Evolutionary conservation across 202 grass and related monocot genomes (phyloP).

Genomic region (Schoenoplectus tabernaemontani): DNA sequence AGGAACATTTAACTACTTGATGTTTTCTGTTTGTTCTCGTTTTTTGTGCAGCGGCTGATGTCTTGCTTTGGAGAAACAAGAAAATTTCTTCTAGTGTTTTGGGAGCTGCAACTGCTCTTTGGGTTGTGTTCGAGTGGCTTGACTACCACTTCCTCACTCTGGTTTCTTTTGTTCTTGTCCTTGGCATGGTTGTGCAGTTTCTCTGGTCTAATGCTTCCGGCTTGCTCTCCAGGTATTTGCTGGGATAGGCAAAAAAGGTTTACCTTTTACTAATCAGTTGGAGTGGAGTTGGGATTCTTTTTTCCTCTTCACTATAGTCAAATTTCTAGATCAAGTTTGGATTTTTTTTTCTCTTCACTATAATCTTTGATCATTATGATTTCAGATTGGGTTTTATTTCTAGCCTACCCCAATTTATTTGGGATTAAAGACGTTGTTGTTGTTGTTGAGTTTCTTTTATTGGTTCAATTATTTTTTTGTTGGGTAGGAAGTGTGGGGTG

Average conservation of each 20-base stretch:
- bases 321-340: too few relatives aligned
- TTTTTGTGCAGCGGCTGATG: constrained; percentile 53
- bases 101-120: constrained; percentile 45
- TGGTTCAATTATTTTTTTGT: not conserved
- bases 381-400: too few relatives aligned
- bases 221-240: constrained; percentile 39
- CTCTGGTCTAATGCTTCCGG: constrained; percentile 45
- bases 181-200: constrained; percentile 78
- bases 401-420: too few relatives aligned
- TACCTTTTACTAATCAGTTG: not conserved
- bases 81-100: constrained; percentile 81
- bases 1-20: not conserved
- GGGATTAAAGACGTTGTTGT: too few relatives aligned
- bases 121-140: constrained; percentile 90
- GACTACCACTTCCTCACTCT: constrained; percentile 78
- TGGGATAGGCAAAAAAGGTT: not conserved
- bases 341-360: too few relatives aligned
- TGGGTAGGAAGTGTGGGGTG: not conserved
- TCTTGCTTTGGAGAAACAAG: constrained; percentile 94
- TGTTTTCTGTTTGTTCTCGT: not conserved
- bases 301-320: too few relatives aligned
- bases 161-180: constrained; percentile 36
- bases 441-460: not conserved
- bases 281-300: not conserved
- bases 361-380: too few relatives aligned